These are phyloP conservation scores for Cladosporium sp. DNA, from an alignment of 2,329 filamentous ascomycete species.

Conservation along the genomic window DNA sequence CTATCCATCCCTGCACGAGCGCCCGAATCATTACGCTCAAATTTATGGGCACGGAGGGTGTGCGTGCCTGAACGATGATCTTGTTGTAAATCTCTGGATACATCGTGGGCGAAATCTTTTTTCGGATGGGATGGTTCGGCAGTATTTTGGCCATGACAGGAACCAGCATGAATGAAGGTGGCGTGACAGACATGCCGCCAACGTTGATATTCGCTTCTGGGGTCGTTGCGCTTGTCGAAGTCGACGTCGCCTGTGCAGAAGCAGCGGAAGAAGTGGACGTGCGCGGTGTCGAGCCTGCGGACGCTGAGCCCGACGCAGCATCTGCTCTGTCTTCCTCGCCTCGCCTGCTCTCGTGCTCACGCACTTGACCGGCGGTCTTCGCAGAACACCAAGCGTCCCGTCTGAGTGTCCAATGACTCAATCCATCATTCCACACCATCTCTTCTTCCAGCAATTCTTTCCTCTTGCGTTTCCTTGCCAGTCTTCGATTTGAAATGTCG, in stretches of 20 bases:
- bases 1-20: constrained; percentile 86
- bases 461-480: constrained; percentile 35
- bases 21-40: constrained; percentile 73
- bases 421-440: constrained; percentile 69
- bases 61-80: constrained; percentile 72
- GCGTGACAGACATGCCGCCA: constrained; percentile 4
- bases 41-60: constrained; percentile 84
- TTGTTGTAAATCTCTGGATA: constrained; percentile 88
- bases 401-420: constrained; percentile 72
- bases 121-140: constrained; percentile 71
- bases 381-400: constrained; percentile 85
- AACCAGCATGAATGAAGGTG: constrained; percentile 45
- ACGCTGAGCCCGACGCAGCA: background rate
- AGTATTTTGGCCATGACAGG: constrained; percentile 71
- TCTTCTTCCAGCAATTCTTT: constrained; percentile 37
- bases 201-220: constrained; percentile 13
- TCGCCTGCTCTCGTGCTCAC: background rate
- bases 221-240: constrained; percentile 16
- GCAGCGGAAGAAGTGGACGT: constrained; percentile 37
- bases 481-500: constrained; percentile 27
- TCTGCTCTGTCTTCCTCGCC: background rate
- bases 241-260: constrained; percentile 3
- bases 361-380: constrained; percentile 44
- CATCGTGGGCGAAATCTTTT: constrained; percentile 66
- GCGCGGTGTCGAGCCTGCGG: constrained; percentile 18